Conservation (phyloP, 495 filamentous ascomycete species). For the Aspergillus coremiiformis region DNA sequence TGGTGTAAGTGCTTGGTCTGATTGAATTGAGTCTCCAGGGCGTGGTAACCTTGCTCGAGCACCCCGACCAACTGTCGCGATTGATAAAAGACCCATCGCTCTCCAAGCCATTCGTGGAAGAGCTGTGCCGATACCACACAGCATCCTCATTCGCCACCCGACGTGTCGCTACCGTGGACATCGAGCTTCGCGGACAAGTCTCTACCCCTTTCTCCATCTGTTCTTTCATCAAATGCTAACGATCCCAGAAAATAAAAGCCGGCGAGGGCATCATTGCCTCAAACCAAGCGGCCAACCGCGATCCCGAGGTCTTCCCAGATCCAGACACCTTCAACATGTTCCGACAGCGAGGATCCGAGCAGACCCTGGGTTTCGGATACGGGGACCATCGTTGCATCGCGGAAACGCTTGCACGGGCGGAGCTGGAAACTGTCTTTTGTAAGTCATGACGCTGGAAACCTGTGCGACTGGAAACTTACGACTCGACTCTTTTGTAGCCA, state of each 20-base stretch:
- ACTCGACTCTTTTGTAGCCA: too few species aligned
- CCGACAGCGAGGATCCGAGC: neutral
- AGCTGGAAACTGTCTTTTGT: conserved; percentile 2
- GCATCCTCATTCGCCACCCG: neutral
- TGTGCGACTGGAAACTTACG: too few species aligned
- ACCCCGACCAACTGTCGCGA: neutral
- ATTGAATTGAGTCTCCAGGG: neutral
- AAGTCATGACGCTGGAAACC: neutral
- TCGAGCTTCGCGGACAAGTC: neutral
- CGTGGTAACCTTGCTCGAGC: neutral
- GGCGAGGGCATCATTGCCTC: conserved; percentile 5
- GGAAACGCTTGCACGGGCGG: neutral
- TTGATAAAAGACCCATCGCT: neutral
- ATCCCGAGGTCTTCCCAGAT: conserved; percentile 1
- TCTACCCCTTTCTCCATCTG: neutral
- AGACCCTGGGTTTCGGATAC: neutral
- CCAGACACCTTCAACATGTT: conserved; percentile 2
- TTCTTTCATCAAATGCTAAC: too few species aligned
- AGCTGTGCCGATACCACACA: conserved; percentile 2
- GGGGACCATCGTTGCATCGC: conserved; percentile 1
- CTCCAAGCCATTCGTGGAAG: neutral
- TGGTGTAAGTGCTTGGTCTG: neutral
- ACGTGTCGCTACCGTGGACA: conserved; percentile 1
- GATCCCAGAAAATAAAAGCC: neutral
- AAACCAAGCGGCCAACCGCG: conserved; percentile 1